phyloP scores from a whole-genome alignment of 768 basidiomycete genomes.

The Lentinula sp. region DNA sequence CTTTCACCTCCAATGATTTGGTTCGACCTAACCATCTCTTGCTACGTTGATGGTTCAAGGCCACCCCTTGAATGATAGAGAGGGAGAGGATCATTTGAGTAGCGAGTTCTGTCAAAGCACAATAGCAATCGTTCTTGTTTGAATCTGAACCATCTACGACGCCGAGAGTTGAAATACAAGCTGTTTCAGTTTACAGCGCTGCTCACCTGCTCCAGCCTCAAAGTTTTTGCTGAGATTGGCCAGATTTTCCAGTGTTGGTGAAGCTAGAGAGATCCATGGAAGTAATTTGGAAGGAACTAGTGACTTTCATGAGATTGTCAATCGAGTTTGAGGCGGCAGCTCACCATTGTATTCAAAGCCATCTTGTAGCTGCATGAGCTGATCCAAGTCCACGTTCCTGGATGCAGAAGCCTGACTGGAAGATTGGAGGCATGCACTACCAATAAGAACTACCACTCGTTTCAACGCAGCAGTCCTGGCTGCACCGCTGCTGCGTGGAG shows the following conservation, averaged over 20 bases:
- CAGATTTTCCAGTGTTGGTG: conserved; percentile 42
- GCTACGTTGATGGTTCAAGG: conserved; percentile 59
- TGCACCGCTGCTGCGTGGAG: conserved; percentile 48
- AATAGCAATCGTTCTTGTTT: conserved; percentile 31
- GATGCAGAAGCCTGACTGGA: conserved; percentile 16
- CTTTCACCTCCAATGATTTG: conserved; percentile 59
- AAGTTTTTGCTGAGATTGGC: conserved; percentile 36
- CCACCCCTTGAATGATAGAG: conserved; percentile 71
- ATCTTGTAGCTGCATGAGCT: conserved; percentile 65
- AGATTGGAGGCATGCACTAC: conserved; percentile 27
- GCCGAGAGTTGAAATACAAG: neutral
- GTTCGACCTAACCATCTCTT: conserved; percentile 67
- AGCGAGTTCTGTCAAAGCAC: conserved; percentile 30
- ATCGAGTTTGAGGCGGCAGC: conserved; percentile 17
- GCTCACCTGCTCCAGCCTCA: conserved; percentile 24
- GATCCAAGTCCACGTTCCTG: conserved; percentile 36
- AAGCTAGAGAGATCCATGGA: conserved; percentile 51
- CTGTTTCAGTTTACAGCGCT: neutral
- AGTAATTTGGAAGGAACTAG: conserved; percentile 66
- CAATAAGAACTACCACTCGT: conserved; percentile 49
- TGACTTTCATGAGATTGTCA: neutral
- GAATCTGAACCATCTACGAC: conserved; percentile 24
- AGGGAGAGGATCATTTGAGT: conserved; percentile 54
- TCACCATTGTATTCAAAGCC: conserved; percentile 80
- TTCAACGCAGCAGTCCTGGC: conserved; percentile 50